Evolutionary conservation across 768 basidiomycete genomes (phyloP), one percentile per base, ranked within the genome.

Genomic region (Tricholoma sp.): DNA sequence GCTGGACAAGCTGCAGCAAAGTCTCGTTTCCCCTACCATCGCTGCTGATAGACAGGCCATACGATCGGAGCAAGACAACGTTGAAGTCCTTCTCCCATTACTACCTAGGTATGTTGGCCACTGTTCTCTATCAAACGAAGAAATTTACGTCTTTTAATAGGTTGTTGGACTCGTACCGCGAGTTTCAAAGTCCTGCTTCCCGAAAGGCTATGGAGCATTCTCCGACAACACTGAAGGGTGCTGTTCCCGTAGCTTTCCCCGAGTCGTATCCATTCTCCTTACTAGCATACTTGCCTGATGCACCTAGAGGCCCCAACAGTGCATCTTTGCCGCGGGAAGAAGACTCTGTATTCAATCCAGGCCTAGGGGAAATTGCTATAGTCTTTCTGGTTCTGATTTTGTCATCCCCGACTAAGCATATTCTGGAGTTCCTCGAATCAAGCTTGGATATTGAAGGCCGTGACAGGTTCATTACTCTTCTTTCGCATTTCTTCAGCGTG

Each of bases 241-340:
- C 75, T 1, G 67, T 80, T 2, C 94, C 94, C 0, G 84, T 91
- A 44, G 88, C 90, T 1, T 98, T 98, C 72, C 96, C 96, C 0
- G 89, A 94, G 60, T 88, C 94, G 0, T 94, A 98, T 68, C 96
- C 96, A 0, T 94, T 97, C 70, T 86, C 92, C 6, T 77, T 98
- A 17, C 64, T 92, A 24, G 77, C 88, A 0, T 77, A 84, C 32
- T 70, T 86, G 20, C 88, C 91, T 2, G 84, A 83, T 55, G 64
- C 74, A 29, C 74, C 75, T 37, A 73, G 76, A 13, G 76, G 72
- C 50, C 72, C 75, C 15, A 72, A 74, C 54, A 76, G 69, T 55
- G 64, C 70, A n/a, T 70, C 72, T 24, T 70, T 68, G 53, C 65
- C 72, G 48, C 72, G 70, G 54, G 81, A 85, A 53, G 74, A 74